Base-by-base conservation (phyloP, 441 rosid genomes). In the Daphne laureola region DNA sequence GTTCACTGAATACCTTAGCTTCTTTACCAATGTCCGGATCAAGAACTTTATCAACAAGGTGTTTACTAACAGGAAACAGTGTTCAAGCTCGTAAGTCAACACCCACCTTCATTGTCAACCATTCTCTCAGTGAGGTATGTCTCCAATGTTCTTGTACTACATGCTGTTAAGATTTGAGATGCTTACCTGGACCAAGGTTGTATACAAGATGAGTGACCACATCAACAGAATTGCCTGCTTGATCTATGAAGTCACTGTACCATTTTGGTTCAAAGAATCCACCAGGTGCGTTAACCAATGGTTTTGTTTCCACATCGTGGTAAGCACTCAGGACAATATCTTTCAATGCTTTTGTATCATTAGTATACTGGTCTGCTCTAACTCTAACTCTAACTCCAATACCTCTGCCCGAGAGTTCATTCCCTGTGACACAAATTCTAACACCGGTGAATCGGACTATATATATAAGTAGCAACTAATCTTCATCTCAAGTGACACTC, bases 101-200 rank as follows among this genome's bases (percentile, higher is more conserved):
- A 21, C 25, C 25, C 25, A 21, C 25, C 25, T 21, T 21, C 2
- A 21, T 21, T 21, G 25, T 21, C 25, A 21, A 21, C 25, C 25
- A 21, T 31, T 2, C 8, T 31, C 38, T 31, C 11, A 31, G 38
- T 31, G 8, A 8, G 38, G 11, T 7, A 31, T 31, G 38, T 49
- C 17, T 9, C 27, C 49, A 15, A 55, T 56, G 11, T 31, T 53
- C 36, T 18, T 17, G 27, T 15, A 16, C 61, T 31, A 38, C 11
- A 48, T 46, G 47, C 52, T 31, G 38, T 31, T 31, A 9, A 31
- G 38, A 9, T 31, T 31, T 31, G 8, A 31, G 38, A 31, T 1
- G 8, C 2, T 38, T 65, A 90, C 99, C 96, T 70, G 96, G 82
- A 43, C 99, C 99, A 12, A 94, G 97, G 66, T 90, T 80, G 78